These are phyloP conservation scores for Heliosperma pusillum DNA, from an alignment of 148 eudicot species.

Conservation along the genomic window DNA sequence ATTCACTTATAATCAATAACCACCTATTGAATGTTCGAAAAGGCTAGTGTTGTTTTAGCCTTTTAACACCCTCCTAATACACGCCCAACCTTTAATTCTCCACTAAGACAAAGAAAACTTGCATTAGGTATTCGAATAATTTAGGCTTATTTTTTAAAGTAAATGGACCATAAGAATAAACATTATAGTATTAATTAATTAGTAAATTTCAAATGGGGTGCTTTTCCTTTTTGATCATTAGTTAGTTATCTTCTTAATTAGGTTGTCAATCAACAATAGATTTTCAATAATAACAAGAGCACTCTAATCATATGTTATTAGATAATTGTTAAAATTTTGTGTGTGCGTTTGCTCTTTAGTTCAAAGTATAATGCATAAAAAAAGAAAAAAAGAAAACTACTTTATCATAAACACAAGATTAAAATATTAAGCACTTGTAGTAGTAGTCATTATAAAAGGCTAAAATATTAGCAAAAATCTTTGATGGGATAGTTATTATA, in stretches of 20 bases:
- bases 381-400: too few relatives aligned
- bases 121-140: constrained; percentile 9
- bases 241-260: neutral
- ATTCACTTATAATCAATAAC: constrained; percentile 14
- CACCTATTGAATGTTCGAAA: constrained; percentile 20
- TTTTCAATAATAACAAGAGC: constrained; percentile 31
- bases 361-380: constrained; percentile 22
- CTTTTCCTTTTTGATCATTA: neutral
- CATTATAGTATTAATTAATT: neutral
- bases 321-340: constrained; percentile 27
- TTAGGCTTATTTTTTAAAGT: constrained; percentile 9
- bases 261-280: constrained; percentile 21
- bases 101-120: constrained; percentile 13
- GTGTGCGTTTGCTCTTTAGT: constrained; percentile 27
- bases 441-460: constrained; percentile 24
- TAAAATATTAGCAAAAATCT: constrained; percentile 3
- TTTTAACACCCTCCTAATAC: constrained; percentile 15
- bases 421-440: constrained; percentile 28
- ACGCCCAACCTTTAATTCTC: constrained; percentile 29
- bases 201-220: constrained; percentile 21
- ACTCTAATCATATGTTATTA: constrained; percentile 24
- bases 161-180: constrained; percentile 8
- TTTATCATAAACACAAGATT: constrained; percentile 20
- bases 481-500: constrained; percentile 22
- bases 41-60: constrained; percentile 35